A percentile compares a stretch with the other conserved stretches of the same genome.
phyloP scores from a whole-genome alignment of 176 grass and related monocot species.

The Saccharum officinarum region DNA sequence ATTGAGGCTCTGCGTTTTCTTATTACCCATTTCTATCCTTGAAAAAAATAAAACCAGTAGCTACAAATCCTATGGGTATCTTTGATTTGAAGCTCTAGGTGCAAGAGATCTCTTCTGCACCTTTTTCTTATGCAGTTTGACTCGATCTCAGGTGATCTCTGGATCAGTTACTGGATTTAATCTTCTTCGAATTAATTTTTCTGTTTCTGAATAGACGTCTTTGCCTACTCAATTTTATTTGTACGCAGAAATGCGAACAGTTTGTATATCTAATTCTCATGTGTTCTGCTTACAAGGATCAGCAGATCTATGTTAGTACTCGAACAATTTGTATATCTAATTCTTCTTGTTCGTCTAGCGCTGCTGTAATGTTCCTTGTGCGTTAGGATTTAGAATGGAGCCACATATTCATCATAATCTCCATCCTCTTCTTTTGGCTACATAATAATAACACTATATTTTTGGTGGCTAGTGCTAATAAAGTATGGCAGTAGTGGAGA shows the following conservation, averaged over 20 bases:
- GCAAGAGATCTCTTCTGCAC: not conserved
- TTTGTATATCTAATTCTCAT: not conserved
- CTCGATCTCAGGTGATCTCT: not conserved
- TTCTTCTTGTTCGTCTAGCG: not conserved
- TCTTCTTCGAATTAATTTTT: not conserved
- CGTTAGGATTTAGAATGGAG: not conserved
- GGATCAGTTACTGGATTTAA: not conserved
- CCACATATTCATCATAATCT: not conserved
- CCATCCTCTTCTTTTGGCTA: conserved; percentile 13
- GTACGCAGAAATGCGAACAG: not conserved
- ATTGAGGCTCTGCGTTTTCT: not conserved
- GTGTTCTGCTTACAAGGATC: not conserved
- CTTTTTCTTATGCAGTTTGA: not conserved
- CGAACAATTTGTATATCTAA: not conserved
- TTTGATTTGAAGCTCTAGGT: conserved; percentile 15
- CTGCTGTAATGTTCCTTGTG: not conserved
- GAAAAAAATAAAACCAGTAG: not conserved
- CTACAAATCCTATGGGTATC: not conserved
- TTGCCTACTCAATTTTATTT: not conserved
- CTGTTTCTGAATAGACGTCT: not conserved
- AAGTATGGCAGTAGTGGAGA: conserved; percentile 15
- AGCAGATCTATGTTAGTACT: not conserved
- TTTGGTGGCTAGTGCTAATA: conserved; percentile 14
- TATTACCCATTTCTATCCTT: not conserved
- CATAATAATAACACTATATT: not conserved